Percentiles rank a stretch among this genome's conserved stretches.
Conservation (phyloP, 306 rosid species). For the Ziziphus jujuba region DNA sequence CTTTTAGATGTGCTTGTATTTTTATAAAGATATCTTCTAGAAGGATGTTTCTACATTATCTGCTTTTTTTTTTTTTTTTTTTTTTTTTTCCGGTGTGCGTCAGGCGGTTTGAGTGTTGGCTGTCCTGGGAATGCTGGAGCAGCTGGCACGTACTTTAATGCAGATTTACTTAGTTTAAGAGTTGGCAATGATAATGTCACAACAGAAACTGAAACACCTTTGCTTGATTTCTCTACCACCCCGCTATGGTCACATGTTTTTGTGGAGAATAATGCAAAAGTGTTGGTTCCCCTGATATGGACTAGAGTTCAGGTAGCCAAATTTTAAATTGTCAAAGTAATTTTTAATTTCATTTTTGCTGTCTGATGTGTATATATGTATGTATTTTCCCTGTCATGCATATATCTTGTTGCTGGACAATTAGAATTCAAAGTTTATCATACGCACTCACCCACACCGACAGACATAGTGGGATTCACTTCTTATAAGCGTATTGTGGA, state of each 20-base stretch:
- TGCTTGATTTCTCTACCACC: conserved; percentile 91
- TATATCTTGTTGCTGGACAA: not conserved
- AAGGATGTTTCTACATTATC: conserved; percentile 22
- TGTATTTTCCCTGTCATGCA: not conserved
- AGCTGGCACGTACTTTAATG: conserved; percentile 95
- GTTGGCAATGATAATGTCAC: conserved; percentile 94
- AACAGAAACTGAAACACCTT: conserved; percentile 95
- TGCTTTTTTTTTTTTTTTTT: conserved; percentile 40
- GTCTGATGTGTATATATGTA: not conserved
- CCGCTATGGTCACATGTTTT: conserved; percentile 95
- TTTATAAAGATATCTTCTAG: conserved; percentile 7
- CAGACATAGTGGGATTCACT: too few species aligned
- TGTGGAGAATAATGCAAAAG: conserved; percentile 96
- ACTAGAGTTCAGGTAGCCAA: conserved; percentile 85
- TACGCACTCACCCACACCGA: too few species aligned
- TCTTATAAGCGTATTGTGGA: too few species aligned
- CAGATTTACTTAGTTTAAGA: conserved; percentile 79
- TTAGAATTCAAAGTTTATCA: too few species aligned
- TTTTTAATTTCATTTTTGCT: not conserved
- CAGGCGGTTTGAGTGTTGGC: conserved; percentile 94
- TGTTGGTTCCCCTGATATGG: conserved; percentile 98
- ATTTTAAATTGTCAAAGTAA: not conserved
- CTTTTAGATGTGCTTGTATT: not conserved
- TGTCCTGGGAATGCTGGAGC: conserved; percentile 96
- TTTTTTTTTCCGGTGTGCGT: too few species aligned